Evolutionary conservation across 495 filamentous ascomycete genomes (phyloP), one percentile per base, ranked within the genome.

Genomic region (Penicillium bovifimosum): DNA sequence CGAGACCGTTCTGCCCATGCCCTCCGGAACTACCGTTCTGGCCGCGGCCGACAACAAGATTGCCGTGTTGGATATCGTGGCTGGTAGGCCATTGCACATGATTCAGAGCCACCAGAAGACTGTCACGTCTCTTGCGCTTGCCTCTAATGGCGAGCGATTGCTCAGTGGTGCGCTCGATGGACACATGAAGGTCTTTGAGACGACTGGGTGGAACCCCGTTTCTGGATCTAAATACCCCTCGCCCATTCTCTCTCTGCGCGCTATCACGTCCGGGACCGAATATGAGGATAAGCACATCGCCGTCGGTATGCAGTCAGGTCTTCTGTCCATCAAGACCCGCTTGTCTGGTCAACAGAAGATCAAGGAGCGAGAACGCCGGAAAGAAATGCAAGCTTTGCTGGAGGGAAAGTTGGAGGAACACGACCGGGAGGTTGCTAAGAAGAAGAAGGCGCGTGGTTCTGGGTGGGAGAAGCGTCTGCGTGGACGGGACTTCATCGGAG

Each of bases 71-170:
- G 92, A 99, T 68, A 79, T 99, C 17, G 84, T 97, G 16, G 95
- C 91, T 41, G 95, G 88, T 26, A 91, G 87, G 61, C 90, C 90
- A 2, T 67, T 92, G 38, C 85, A 90, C 32, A 72, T 95, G 52
- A 85, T 99, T 38, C 83, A 86, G 48, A 96, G 91, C 63, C 95
- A 99, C 67, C 93, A 99, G 70, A 97, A 96, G 81, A 96, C 93
- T 0, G 90, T 99, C 28, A 97, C 93, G 0, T 81, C 87, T 4
- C 78, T 99, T 31, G 76, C 76, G 13, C 65, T 84, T n/a, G 93
- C 90, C 0, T 88, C 87, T 27, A 84, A 87, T 57, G 82, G 85
- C 14, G 82, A 82, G 42, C 80, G 95, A 39, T 75, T 99, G 41
- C 79, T 99, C 52, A 88, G 81, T 63, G 95, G 90, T 66, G 86